phyloP scores from a whole-genome alignment of 1,139 yeast genomes.

The Petasospora fabianii region DNA sequence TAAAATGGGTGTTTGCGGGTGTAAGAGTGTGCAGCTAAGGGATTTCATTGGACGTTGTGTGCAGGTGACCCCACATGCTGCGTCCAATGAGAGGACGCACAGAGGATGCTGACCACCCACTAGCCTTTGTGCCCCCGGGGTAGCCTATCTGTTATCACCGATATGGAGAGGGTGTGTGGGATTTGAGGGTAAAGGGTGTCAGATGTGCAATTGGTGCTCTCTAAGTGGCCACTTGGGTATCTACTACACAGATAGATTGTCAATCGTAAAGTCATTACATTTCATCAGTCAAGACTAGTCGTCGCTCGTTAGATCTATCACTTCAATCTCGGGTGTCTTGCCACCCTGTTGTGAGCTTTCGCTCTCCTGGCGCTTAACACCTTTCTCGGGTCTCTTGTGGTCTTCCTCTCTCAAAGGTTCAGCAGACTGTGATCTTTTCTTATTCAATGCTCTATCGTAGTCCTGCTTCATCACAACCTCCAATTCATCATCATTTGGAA shows the following conservation, averaged over 20 bases:
- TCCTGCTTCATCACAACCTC: conserved; percentile 7
- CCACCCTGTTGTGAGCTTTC: background rate
- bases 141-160: too few relatives aligned
- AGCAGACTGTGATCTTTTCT: too few relatives aligned
- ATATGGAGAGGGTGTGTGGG: too few relatives aligned
- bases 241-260: too few relatives aligned
- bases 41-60: conserved; percentile 9
- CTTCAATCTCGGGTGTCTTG: conserved; percentile 2
- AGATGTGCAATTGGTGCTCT: too few relatives aligned
- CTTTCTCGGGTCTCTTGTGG: too few relatives aligned
- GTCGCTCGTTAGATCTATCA: conserved; percentile 9
- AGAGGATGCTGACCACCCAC: conserved; percentile 2
- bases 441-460: background rate
- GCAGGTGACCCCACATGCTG: conserved; percentile 4
- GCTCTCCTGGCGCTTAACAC: background rate
- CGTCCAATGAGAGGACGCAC: conserved; percentile 7
- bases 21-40: conserved; percentile 1
- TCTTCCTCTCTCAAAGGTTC: too few relatives aligned
- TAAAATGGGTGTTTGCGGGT: conserved; percentile 15
- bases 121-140: too few relatives aligned
- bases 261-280: background rate
- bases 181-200: too few relatives aligned
- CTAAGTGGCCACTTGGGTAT: too few relatives aligned
- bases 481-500: conserved; percentile 20
- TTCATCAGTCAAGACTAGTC: background rate